These are phyloP conservation scores for Hortiboletus flavorubellus DNA, from an alignment of 768 basidiomycete genomes.

Conservation along the genomic window DNA sequence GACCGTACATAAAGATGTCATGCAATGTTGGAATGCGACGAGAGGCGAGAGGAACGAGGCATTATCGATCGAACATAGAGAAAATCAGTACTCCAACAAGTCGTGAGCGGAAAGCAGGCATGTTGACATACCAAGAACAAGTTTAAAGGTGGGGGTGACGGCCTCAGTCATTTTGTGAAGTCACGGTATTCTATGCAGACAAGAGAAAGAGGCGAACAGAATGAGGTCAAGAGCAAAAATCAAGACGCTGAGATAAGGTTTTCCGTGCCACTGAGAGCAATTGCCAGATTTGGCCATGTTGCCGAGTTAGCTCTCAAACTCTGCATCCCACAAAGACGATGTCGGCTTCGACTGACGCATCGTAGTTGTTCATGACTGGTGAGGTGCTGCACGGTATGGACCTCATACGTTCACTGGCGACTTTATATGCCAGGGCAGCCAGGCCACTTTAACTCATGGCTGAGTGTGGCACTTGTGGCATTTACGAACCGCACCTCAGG, in stretches of 20 bases:
- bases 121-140: conserved; percentile 82
- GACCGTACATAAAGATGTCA: neutral
- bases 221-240: conserved; percentile 33
- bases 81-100: conserved; percentile 21
- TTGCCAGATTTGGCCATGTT: conserved; percentile 23
- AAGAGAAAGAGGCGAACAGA: conserved; percentile 16
- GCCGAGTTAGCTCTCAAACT: conserved; percentile 3
- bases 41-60: conserved; percentile 18
- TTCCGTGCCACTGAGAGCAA: conserved; percentile 27
- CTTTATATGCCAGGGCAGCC: neutral
- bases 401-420: neutral
- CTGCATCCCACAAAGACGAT: too few relatives aligned
- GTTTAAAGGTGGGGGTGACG: conserved; percentile 95
- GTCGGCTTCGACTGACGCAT: too few relatives aligned
- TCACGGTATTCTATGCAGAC: conserved; percentile 22
- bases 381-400: neutral
- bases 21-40: conserved; percentile 9
- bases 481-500: neutral
- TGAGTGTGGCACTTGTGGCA: neutral
- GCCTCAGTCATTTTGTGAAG: conserved; percentile 45
- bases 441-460: neutral
- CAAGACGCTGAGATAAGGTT: conserved; percentile 37
- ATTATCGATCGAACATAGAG: conserved; percentile 60
- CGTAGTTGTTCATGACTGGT: neutral
- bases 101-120: neutral